Conservation (phyloP, 148 eudicot species). For the Vaccinium corymbosum region DNA sequence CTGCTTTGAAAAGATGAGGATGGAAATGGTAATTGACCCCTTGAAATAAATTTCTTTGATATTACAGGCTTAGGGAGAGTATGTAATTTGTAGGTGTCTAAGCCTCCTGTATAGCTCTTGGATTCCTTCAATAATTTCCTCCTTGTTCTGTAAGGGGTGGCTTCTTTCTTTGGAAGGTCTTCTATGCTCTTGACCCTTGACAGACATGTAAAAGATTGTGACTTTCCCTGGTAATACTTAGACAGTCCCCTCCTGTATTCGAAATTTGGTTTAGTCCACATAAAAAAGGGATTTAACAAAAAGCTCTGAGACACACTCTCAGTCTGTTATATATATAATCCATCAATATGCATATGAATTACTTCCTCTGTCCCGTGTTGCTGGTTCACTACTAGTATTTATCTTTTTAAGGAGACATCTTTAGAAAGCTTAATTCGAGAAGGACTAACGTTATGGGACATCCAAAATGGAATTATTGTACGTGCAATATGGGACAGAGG, state of each 20-base stretch:
- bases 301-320: not conserved
- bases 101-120: conserved; percentile 57
- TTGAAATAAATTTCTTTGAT: conserved; percentile 49
- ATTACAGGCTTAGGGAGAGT: conserved; percentile 60
- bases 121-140: conserved; percentile 36
- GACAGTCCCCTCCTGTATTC: conserved; percentile 72
- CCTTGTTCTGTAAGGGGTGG: conserved; percentile 36
- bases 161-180: conserved; percentile 66
- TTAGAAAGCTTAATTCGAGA: not conserved
- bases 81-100: conserved; percentile 38
- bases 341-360: too few relatives aligned
- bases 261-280: not conserved
- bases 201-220: conserved; percentile 73
- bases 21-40: conserved; percentile 21
- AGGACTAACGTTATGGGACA: not conserved
- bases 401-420: not conserved
- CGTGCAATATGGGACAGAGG: not conserved
- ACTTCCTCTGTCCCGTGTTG: too few relatives aligned
- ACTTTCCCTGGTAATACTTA: conserved; percentile 72
- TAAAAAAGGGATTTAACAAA: not conserved
- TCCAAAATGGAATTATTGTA: not conserved
- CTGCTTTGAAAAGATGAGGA: conserved; percentile 36
- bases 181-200: conserved; percentile 72
- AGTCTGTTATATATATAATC: too few relatives aligned
- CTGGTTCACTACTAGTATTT: too few relatives aligned